phyloP scores from a whole-genome alignment of 768 basidiomycete species.

The Hirschioporus abietinus region DNA sequence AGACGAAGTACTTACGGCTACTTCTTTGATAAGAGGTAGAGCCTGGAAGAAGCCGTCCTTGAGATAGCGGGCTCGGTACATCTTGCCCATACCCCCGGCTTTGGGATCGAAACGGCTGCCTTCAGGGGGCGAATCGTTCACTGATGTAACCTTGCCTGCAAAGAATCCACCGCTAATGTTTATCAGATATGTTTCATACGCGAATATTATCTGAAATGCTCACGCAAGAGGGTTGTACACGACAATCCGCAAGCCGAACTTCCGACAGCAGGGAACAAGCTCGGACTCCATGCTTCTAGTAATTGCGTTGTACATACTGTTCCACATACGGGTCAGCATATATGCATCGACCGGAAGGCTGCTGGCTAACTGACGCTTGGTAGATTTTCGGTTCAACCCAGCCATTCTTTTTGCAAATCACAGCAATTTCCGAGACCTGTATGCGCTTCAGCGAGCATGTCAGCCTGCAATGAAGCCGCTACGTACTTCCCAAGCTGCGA shows the following conservation, averaged over 20 bases:
- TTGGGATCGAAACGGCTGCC: slow-evolving; percentile 38
- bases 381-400: slow-evolving; percentile 53
- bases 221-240: slow-evolving; percentile 53
- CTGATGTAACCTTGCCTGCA: slow-evolving; percentile 44
- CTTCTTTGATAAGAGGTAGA: slow-evolving; percentile 32
- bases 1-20: slow-evolving; percentile 29
- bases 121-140: slow-evolving; percentile 25
- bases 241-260: slow-evolving; percentile 52
- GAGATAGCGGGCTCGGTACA: slow-evolving; percentile 43
- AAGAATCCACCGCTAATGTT: slow-evolving; percentile 45
- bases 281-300: slow-evolving; percentile 43
- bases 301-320: slow-evolving; percentile 43
- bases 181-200: background rate
- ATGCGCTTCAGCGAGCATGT: background rate
- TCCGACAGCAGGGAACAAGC: slow-evolving; percentile 52
- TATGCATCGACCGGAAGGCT: background rate
- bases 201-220: background rate
- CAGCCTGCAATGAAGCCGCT: background rate
- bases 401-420: slow-evolving; percentile 48
- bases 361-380: slow-evolving; percentile 37
- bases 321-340: background rate
- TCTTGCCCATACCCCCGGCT: slow-evolving; percentile 28
- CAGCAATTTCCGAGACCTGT: slow-evolving; percentile 53
- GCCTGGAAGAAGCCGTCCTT: slow-evolving; percentile 38
- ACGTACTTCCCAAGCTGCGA: slow-evolving; percentile 46